Percentiles rank a stretch among this genome's conserved stretches.
phyloP scores from a whole-genome alignment of 176 grass and related monocot species.

The Stipa capillata region DNA sequence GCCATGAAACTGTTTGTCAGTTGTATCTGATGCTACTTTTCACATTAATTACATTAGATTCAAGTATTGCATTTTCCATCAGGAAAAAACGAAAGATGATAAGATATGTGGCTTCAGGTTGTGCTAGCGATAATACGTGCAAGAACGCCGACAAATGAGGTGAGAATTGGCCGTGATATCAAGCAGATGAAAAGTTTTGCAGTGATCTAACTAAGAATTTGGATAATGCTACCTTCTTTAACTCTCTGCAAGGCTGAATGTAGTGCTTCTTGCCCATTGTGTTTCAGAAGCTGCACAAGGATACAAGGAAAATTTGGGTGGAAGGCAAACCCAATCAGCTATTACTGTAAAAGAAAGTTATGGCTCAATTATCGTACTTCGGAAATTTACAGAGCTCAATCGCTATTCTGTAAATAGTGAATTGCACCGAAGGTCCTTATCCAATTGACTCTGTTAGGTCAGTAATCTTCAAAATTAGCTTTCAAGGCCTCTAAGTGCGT shows the following conservation, averaged over 20 bases:
- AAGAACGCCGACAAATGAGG: background rate
- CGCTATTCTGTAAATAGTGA: background rate
- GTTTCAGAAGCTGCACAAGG: constrained; percentile 27
- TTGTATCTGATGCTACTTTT: background rate
- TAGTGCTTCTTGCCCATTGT: constrained; percentile 45
- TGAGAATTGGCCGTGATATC: background rate
- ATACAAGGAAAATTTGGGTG: background rate
- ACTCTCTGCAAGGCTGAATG: constrained; percentile 47
- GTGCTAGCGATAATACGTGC: background rate
- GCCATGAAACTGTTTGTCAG: background rate
- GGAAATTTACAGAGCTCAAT: background rate
- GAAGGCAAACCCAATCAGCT: background rate
- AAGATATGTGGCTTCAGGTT: background rate
- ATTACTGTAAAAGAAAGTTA: background rate
- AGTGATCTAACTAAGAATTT: background rate
- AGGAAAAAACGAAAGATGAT: background rate
- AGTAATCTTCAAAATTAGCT: background rate
- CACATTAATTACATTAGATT: background rate
- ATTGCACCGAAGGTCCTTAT: background rate
- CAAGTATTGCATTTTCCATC: background rate
- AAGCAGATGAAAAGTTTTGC: background rate
- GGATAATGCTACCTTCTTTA: constrained; percentile 40
- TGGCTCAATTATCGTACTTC: background rate
- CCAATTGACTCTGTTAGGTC: background rate
- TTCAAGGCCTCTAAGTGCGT: background rate